Conservation (phyloP, 495 filamentous ascomycete species). For the Penicillium riverlandense region DNA sequence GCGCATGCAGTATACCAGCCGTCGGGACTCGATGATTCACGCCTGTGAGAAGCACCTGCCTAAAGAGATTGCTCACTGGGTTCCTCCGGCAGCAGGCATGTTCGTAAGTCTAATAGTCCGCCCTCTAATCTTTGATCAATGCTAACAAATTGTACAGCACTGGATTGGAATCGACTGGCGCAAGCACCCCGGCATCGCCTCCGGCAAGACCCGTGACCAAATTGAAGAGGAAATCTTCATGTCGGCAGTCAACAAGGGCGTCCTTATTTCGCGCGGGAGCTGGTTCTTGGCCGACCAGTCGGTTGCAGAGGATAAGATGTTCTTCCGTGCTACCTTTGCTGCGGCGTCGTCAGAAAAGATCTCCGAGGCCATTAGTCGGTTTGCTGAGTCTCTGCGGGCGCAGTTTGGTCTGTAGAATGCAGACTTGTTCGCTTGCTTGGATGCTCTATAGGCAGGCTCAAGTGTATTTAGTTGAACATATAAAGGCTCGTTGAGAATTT, state of each 20-base stretch:
- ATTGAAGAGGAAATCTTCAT: slow-evolving; percentile 86
- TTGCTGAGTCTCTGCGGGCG: slow-evolving; percentile 61
- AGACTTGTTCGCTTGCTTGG: not conserved
- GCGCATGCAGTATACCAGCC: slow-evolving; percentile 71
- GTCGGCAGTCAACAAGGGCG: slow-evolving; percentile 58
- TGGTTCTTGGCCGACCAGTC: slow-evolving; percentile 73
- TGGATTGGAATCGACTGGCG: slow-evolving; percentile 77
- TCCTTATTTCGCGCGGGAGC: slow-evolving; percentile 72
- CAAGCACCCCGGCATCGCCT: slow-evolving; percentile 56
- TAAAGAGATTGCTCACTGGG: slow-evolving; percentile 73
- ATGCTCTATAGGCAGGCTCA: not conserved
- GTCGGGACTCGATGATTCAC: slow-evolving; percentile 68
- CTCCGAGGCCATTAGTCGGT: slow-evolving; percentile 66
- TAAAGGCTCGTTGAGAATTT: too few species aligned
- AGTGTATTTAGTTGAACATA: too few species aligned
- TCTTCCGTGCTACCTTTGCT: slow-evolving; percentile 86
- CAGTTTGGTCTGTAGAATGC: slow-evolving; percentile 45
- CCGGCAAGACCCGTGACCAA: slow-evolving; percentile 50
- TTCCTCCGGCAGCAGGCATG: slow-evolving; percentile 84
- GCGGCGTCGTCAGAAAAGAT: slow-evolving; percentile 71
- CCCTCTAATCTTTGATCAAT: too few species aligned
- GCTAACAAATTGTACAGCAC: slow-evolving; percentile 39
- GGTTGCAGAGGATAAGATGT: slow-evolving; percentile 45
- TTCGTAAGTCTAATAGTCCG: slow-evolving; percentile 56
- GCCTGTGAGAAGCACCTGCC: slow-evolving; percentile 82